These are phyloP conservation scores for Alternaria rosae DNA, from an alignment of 2,329 filamentous ascomycete genomes.

Conservation along the genomic window DNA sequence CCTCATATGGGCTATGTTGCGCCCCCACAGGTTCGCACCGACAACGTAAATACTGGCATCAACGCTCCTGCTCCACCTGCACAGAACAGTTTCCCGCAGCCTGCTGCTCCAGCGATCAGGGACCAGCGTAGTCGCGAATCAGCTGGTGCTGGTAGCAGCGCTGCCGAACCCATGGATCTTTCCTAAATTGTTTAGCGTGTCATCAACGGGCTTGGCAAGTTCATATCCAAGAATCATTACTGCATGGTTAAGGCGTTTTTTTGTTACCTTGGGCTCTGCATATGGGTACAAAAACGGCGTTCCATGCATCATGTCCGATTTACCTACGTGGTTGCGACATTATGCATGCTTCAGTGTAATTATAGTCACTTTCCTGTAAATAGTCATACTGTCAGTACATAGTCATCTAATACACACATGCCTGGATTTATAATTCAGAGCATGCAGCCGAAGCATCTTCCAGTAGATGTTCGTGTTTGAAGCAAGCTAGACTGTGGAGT, in stretches of 20 bases:
- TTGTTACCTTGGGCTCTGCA: neutral
- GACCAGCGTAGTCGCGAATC: slow-evolving; percentile 7
- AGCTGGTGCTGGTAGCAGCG: slow-evolving; percentile 9
- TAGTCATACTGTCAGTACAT: neutral
- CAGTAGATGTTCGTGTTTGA: neutral
- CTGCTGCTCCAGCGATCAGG: slow-evolving; percentile 9
- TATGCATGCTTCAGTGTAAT: neutral
- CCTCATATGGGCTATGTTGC: slow-evolving; percentile 31
- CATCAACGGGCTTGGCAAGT: too few relatives aligned
- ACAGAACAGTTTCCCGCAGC: slow-evolving; percentile 20
- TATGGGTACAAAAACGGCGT: slow-evolving; percentile 4
- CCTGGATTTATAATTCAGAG: neutral
- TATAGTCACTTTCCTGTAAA: slow-evolving; percentile 1
- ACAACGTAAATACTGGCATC: slow-evolving; percentile 26
- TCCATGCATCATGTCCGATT: neutral
- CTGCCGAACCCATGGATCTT: slow-evolving; percentile 16
- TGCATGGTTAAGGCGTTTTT: slow-evolving; percentile 16
- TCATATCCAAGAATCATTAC: neutral
- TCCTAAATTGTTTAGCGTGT: neutral
- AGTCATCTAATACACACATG: neutral
- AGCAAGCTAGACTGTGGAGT: neutral
- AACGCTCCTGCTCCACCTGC: slow-evolving; percentile 26
- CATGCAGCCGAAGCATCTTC: neutral
- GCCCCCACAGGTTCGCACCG: slow-evolving; percentile 26
- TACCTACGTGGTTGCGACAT: neutral